These are phyloP conservation scores for Penicillium egyptiacum DNA, from an alignment of 495 filamentous ascomycete genomes.

Conservation along the genomic window DNA sequence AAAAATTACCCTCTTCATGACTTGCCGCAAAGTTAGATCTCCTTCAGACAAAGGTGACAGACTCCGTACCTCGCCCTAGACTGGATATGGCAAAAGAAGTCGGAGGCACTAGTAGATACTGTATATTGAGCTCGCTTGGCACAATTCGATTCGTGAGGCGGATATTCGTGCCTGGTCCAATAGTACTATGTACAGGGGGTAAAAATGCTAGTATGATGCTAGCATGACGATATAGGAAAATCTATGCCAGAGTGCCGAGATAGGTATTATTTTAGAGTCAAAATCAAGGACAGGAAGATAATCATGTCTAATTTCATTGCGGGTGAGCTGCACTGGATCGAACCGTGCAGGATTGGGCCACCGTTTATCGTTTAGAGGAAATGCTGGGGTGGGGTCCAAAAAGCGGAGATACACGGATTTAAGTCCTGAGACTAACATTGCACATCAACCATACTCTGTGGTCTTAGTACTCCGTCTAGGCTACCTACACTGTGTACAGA, in stretches of 20 bases:
- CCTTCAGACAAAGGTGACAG: constrained; percentile 11
- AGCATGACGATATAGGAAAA: neutral
- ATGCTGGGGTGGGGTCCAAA: constrained; percentile 13
- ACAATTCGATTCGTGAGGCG: neutral
- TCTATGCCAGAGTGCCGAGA: neutral
- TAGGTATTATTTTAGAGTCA: neutral
- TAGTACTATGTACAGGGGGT: neutral
- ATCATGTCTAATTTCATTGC: neutral
- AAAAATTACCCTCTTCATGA: neutral
- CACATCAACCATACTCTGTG: neutral
- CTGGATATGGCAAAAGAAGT: constrained; percentile 5
- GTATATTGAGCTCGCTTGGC: constrained; percentile 12
- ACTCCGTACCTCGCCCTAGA: constrained; percentile 4
- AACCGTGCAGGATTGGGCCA: constrained; percentile 3
- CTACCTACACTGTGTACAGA: neutral
- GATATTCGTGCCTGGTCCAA: neutral
- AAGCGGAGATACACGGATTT: constrained; percentile 9
- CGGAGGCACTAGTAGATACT: constrained; percentile 5
- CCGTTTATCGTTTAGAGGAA: neutral
- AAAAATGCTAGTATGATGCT: neutral
- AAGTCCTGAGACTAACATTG: neutral
- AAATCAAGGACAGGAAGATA: neutral
- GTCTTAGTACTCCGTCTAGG: neutral
- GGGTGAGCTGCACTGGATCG: neutral
- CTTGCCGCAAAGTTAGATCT: neutral